Conservation (phyloP, 805 yeast species). For the Kuraishia floccosa region DNA sequence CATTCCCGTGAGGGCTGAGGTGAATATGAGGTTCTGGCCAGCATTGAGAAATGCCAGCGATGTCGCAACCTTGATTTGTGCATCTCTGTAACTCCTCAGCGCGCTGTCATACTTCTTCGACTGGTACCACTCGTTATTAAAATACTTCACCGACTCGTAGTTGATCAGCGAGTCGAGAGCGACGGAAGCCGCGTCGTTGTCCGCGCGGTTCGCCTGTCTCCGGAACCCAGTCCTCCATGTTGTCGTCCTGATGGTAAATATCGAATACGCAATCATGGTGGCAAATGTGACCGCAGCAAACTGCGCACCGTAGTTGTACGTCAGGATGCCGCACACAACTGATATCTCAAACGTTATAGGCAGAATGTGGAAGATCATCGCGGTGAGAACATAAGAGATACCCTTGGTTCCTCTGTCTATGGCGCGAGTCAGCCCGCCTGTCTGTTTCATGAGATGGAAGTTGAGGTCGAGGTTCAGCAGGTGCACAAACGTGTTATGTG, state of each 20-base stretch:
- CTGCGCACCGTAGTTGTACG: conserved; percentile 81
- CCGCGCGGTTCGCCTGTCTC: conserved; percentile 83
- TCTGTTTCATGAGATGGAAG: conserved; percentile 84
- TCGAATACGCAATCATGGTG: conserved; percentile 83
- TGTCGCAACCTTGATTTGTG: conserved; percentile 74
- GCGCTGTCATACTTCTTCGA: conserved; percentile 72
- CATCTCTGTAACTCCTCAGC: conserved; percentile 58
- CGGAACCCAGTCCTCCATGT: conserved; percentile 95
- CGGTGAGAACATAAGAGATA: conserved; percentile 81
- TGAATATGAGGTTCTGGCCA: conserved; percentile 73
- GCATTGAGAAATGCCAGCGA: conserved; percentile 69
- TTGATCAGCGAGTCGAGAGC: conserved; percentile 91
- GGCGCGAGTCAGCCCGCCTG: conserved; percentile 94
- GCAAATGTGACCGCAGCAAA: conserved; percentile 83
- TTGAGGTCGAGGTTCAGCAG: conserved; percentile 74
- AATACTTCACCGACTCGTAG: conserved; percentile 89
- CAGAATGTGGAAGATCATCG: conserved; percentile 95
- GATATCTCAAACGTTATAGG: conserved; percentile 90
- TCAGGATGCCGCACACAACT: conserved; percentile 86
- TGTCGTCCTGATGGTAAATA: conserved; percentile 85
- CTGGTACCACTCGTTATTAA: conserved; percentile 81
- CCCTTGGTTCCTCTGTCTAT: conserved; percentile 98
- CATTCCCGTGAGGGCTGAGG: conserved; percentile 88
- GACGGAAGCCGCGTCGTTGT: conserved; percentile 89
- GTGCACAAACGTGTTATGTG: conserved; percentile 78